Evolutionary conservation across 129 eudicot species (phyloP).

Genomic region (Lactuca sativa): DNA sequence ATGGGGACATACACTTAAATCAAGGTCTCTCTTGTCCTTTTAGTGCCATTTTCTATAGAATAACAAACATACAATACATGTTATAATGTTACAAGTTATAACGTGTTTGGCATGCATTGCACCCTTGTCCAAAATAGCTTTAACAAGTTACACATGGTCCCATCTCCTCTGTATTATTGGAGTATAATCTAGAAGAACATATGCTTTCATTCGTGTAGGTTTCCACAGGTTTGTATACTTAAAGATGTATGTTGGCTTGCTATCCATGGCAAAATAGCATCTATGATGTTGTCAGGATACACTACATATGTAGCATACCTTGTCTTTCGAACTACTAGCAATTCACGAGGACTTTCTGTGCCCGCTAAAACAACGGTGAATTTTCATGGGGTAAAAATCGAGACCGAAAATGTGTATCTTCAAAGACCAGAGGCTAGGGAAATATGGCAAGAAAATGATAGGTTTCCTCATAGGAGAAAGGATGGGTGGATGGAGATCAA

Average conservation of each 20-base stretch:
- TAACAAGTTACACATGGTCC: too few relatives aligned
- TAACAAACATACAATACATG: too few relatives aligned
- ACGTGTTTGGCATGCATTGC: too few relatives aligned
- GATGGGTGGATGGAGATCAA: not conserved
- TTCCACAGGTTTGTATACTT: constrained; percentile 40
- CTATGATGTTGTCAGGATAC: constrained; percentile 28
- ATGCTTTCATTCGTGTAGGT: constrained; percentile 23
- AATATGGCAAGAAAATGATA: not conserved
- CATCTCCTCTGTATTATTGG: too few relatives aligned
- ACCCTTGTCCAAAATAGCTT: too few relatives aligned
- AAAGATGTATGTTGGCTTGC: constrained; percentile 38
- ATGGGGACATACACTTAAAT: constrained; percentile 21
- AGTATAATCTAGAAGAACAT: not conserved
- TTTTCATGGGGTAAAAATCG: constrained; percentile 3
- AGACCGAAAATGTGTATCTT: constrained; percentile 12
- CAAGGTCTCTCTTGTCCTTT: constrained; percentile 34
- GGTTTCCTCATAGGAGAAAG: not conserved
- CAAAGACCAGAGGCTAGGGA: not conserved
- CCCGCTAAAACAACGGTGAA: constrained; percentile 24
- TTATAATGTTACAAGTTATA: too few relatives aligned
- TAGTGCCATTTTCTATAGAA: not conserved
- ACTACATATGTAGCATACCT: constrained; percentile 42
- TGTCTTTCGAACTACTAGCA: constrained; percentile 20
- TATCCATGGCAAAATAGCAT: constrained; percentile 24
- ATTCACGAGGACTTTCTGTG: constrained; percentile 8